Percentiles rank a stretch among this genome's conserved stretches.
phyloP scores from a whole-genome alignment of 2,329 filamentous ascomycete genomes.

The Gyromitra esculenta region DNA sequence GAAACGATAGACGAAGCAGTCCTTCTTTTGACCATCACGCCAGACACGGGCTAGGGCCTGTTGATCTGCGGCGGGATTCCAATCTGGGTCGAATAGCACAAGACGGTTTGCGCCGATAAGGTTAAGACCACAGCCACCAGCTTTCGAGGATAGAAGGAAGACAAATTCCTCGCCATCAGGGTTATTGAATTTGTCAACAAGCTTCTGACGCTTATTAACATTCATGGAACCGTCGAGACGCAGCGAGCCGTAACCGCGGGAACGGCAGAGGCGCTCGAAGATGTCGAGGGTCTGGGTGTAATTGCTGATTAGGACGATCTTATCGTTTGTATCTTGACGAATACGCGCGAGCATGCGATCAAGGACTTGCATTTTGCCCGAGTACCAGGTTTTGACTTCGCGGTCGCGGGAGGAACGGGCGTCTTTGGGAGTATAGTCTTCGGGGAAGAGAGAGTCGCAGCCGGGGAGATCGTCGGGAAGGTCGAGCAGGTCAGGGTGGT shows the following conservation, averaged over 20 bases:
- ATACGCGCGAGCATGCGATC: constrained; percentile 97
- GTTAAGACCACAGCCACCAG: constrained; percentile 95
- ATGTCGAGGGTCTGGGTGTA: constrained; percentile 96
- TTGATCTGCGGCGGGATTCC: constrained; percentile 98
- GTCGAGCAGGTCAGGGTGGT: constrained; percentile 92
- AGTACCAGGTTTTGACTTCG: constrained; percentile 94
- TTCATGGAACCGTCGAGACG: constrained; percentile 98
- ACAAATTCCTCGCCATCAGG: constrained; percentile 89
- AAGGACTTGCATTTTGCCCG: constrained; percentile 97
- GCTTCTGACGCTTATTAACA: constrained; percentile 93
- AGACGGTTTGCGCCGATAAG: constrained; percentile 93
- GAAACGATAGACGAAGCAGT: constrained; percentile 99
- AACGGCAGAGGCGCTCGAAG: constrained; percentile 88
- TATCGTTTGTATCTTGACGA: constrained; percentile 95
- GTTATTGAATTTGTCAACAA: constrained; percentile 98
- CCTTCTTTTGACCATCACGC: constrained; percentile 99
- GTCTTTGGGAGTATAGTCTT: constrained; percentile 89
- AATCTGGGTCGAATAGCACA: constrained; percentile 94
- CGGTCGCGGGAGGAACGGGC: constrained; percentile 81
- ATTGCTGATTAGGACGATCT: constrained; percentile 98
- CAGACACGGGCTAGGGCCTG: constrained; percentile 96
- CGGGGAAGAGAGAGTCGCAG: constrained; percentile 80
- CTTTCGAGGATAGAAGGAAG: constrained; percentile 95
- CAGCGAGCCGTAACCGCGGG: constrained; percentile 80
- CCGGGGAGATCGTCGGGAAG: constrained; percentile 85